Base-by-base conservation (phyloP, 108 stramenopile genomes). In the Pseudonitzschia pungens region DNA sequence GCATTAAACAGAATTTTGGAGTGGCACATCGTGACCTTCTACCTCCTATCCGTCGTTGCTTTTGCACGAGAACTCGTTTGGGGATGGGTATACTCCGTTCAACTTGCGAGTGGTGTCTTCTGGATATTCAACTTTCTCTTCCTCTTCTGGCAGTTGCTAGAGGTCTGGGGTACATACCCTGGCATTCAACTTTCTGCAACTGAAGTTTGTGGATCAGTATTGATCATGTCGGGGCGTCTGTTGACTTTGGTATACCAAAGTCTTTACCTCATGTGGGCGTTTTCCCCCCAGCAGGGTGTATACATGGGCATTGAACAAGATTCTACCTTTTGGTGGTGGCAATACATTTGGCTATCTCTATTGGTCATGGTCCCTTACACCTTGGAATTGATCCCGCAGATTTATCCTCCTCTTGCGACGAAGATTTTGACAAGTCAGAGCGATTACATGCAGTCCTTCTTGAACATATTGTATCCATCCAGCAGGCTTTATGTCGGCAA, bases 301-400 rank as follows among this genome's bases (percentile, higher is more conserved):
- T 83, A 84, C 63, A 83, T 93, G 56, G 94, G 92, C 45, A 88
- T 95, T 56, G 91, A 91, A 66, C 90, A 86, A 31, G 90, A 93
- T 70, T 81, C 86, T 2, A 84, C 87, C 15, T 98, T 96, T 75
- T 98, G 97, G 97, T 98, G 95, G 95, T 98, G 97, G 97, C 97
- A 98, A 77, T 96, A 98, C 70, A 83, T 98, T 48, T 98, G 96
- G 96, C 80, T 98, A 10, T 96, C 95, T 14, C 75, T 91, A 27
- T 72, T 96, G 29, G 85, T 90, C 53, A 94, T 98, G 94, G 80
- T 85, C 52, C 93, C 94, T 4, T 98, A 96, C 75, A 62, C 82
- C 31, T 68, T 95, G 28, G 96, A 98, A 72, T 76, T 78, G 20
- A 32, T 92, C 29, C 68, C 92, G 28, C 96, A 96, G 72, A 64